Conservation (phyloP, 1,284 basidiomycete species). For the Microbotryum lychnidis-dioicae region DNA sequence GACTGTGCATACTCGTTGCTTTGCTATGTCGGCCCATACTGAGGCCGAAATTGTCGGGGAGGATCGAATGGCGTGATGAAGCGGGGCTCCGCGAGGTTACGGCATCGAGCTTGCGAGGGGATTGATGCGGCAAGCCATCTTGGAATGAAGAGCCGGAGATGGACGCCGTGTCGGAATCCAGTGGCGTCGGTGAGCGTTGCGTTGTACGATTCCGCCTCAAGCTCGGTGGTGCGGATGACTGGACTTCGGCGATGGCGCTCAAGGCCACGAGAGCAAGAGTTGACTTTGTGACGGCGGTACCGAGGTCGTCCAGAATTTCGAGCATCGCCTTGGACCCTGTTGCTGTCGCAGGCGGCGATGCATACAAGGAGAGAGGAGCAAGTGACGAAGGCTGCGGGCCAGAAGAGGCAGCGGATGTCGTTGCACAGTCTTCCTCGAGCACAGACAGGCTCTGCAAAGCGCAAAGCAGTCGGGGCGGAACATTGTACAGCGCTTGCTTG, state of each 20-base stretch:
- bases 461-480: conserved; percentile 52
- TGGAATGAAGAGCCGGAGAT: too few species aligned
- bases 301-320: conserved; percentile 8
- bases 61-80: conserved; percentile 1
- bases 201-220: not conserved
- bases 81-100: not conserved
- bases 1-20: conserved; percentile 9
- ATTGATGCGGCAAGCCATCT: too few species aligned
- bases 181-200: too few species aligned
- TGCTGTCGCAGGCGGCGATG: not conserved
- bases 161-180: too few species aligned
- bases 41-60: not conserved
- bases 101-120: not conserved
- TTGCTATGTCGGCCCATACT: conserved; percentile 3
- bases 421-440: not conserved
- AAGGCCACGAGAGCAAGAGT: conserved; percentile 10
- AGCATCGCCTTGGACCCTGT: not conserved
- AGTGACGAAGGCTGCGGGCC: not conserved
- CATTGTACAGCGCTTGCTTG: conserved; percentile 63
- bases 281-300: conserved; percentile 4
- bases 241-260: conserved; percentile 14
- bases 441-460: conserved; percentile 35
- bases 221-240: conserved; percentile 12
- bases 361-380: conserved; percentile 15
- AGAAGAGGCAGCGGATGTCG: not conserved